Conservation (phyloP, 176 grass and related monocot species). For the Urochloa ruziziensis region DNA sequence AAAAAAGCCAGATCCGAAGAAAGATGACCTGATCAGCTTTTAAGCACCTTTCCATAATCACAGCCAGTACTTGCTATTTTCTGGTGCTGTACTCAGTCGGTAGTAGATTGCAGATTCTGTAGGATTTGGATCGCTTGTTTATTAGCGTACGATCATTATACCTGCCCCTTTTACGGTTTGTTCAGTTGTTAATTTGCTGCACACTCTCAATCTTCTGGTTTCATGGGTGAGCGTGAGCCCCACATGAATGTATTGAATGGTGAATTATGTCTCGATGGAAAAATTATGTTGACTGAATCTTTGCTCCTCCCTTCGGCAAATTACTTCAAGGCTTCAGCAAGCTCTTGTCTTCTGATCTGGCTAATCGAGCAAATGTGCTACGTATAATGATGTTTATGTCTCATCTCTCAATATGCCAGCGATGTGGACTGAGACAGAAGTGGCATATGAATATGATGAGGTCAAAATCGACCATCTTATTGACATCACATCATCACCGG, state of each 20-base stretch:
- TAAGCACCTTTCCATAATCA: slow-evolving; percentile 24
- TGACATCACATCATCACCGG: background rate
- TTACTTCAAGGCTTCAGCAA: background rate
- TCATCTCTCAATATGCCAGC: background rate
- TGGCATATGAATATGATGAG: too few species aligned
- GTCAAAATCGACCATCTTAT: background rate
- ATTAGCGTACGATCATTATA: slow-evolving; percentile 25
- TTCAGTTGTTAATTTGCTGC: slow-evolving; percentile 17
- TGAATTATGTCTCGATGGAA: background rate
- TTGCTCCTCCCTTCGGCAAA: background rate
- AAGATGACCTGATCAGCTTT: slow-evolving; percentile 87
- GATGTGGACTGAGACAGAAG: background rate
- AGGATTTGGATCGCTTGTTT: slow-evolving; percentile 45
- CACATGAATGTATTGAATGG: slow-evolving; percentile 4
- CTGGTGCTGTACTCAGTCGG: slow-evolving; percentile 30
- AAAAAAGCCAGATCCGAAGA: slow-evolving; percentile 58
- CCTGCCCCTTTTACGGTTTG: slow-evolving; percentile 20
- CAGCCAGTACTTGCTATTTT: slow-evolving; percentile 26
- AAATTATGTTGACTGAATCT: background rate
- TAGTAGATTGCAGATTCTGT: slow-evolving; percentile 45
- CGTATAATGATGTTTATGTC: too few species aligned
- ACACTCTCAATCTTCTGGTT: background rate
- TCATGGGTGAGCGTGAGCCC: slow-evolving; percentile 16
- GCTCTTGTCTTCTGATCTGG: background rate
- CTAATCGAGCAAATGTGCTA: background rate